Conservation (phyloP, 1,284 basidiomycete species). For the Puccinia hordei region DNA sequence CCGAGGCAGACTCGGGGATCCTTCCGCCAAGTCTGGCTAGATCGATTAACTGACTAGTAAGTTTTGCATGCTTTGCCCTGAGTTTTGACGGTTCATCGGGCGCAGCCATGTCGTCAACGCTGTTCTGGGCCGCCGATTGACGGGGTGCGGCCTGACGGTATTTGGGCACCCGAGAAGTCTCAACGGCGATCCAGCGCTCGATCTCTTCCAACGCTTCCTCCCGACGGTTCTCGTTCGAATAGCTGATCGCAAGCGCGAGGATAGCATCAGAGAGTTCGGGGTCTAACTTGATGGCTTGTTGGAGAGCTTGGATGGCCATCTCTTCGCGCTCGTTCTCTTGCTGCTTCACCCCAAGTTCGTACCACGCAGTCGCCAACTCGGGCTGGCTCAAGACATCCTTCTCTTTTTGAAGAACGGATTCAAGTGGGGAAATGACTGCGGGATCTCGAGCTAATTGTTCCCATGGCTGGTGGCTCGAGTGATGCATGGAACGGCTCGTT, state of each 20-base stretch:
- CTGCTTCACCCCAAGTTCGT: slow-evolving; percentile 89
- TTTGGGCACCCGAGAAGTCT: slow-evolving; percentile 4
- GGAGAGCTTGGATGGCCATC: slow-evolving; percentile 83
- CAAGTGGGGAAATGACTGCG: slow-evolving; percentile 53
- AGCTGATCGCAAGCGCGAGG: slow-evolving; percentile 86
- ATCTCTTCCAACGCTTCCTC: slow-evolving; percentile 72
- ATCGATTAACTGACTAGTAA: slow-evolving; percentile 60
- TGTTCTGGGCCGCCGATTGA: not conserved
- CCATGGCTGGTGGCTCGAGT: slow-evolving; percentile 19
- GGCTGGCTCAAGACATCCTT: slow-evolving; percentile 81
- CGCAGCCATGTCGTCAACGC: not conserved
- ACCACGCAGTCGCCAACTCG: slow-evolving; percentile 76
- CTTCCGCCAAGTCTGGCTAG: slow-evolving; percentile 57
- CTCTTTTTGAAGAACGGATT: slow-evolving; percentile 72
- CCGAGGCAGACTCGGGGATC: slow-evolving; percentile 33
- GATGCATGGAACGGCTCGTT: slow-evolving; percentile 9
- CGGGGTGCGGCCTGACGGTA: not conserved
- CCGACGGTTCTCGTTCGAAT: slow-evolving; percentile 83
- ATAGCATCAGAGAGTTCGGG: slow-evolving; percentile 72
- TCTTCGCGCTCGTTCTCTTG: slow-evolving; percentile 96
- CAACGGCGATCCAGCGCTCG: slow-evolving; percentile 71
- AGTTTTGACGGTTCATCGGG: not conserved
- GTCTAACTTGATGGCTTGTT: slow-evolving; percentile 78
- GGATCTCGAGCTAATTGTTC: slow-evolving; percentile 52
- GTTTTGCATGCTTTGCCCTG: slow-evolving; percentile 56